A percentile compares a stretch with the other conserved stretches of the same genome.
These are phyloP conservation scores for Tetragonia tetragonoides DNA, from an alignment of 148 eudicot genomes.

Conservation along the genomic window DNA sequence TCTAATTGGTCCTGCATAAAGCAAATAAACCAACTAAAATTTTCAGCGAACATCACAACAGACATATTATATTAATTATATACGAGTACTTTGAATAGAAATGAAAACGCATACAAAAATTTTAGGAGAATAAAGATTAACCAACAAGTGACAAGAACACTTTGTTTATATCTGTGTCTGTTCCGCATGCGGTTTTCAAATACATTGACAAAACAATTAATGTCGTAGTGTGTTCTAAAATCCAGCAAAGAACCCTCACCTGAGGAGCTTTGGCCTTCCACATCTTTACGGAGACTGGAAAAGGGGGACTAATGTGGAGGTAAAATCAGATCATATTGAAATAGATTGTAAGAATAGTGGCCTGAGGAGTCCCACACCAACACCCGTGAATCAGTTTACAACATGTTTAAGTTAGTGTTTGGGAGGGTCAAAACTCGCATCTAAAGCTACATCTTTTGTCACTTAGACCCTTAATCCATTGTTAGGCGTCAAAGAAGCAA, in stretches of 20 bases:
- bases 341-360: no score
- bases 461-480: background rate
- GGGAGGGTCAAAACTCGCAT: background rate
- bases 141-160: no score
- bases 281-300: no score
- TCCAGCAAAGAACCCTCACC: no score
- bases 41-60: conserved; percentile 6
- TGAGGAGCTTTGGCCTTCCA: no score
- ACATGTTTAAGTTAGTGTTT: no score
- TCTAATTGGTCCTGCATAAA: conserved; percentile 66
- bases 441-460: background rate
- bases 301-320: no score
- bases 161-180: no score
- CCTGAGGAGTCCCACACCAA: no score
- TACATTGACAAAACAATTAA: background rate
- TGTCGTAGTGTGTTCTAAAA: no score
- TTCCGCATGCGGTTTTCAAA: background rate
- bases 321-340: no score
- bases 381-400: background rate
- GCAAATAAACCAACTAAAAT: conserved; percentile 7
- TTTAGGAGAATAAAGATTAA: background rate
- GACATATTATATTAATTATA: background rate
- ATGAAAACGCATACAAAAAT: background rate
- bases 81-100: background rate
- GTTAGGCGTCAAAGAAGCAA: background rate